phyloP scores from a whole-genome alignment of 2,329 filamentous ascomycete genomes.

The Truncatella angustata region DNA sequence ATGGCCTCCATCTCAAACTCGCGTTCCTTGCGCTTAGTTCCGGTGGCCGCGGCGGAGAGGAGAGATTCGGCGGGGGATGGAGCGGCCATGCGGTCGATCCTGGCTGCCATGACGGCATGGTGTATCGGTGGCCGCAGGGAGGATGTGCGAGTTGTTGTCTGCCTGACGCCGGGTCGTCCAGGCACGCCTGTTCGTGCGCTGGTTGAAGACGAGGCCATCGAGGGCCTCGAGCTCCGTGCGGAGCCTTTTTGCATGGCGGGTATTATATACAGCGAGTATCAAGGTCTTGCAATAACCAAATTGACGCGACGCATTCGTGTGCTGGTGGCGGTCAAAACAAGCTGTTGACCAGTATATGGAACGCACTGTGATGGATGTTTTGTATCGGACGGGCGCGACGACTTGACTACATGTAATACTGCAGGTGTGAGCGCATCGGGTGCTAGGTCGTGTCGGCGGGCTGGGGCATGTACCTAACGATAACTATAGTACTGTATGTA shows the following conservation, averaged over 20 bases:
- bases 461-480: no score
- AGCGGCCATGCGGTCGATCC: slow-evolving; percentile 41
- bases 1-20: slow-evolving; percentile 71
- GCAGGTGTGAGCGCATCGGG: no score
- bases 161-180: slow-evolving; percentile 21
- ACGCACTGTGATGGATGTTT: no score
- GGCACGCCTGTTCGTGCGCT: slow-evolving; percentile 19
- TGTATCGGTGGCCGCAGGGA: slow-evolving; percentile 23
- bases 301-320: slow-evolving; percentile 2
- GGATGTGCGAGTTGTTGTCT: slow-evolving; percentile 20
- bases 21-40: slow-evolving; percentile 81
- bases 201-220: slow-evolving; percentile 15
- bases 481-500: no score
- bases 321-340: not conserved
- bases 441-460: no score
- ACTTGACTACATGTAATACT: not conserved
- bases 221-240: slow-evolving; percentile 28
- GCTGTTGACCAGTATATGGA: not conserved
- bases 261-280: not conserved
- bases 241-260: slow-evolving; percentile 29
- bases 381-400: no score
- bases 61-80: slow-evolving; percentile 71
- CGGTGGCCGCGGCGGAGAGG: slow-evolving; percentile 56
- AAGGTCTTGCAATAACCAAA: not conserved
- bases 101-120: slow-evolving; percentile 20